Conservation (phyloP, 2,329 filamentous ascomycete genomes). For the Albifimbria verrucaria region DNA sequence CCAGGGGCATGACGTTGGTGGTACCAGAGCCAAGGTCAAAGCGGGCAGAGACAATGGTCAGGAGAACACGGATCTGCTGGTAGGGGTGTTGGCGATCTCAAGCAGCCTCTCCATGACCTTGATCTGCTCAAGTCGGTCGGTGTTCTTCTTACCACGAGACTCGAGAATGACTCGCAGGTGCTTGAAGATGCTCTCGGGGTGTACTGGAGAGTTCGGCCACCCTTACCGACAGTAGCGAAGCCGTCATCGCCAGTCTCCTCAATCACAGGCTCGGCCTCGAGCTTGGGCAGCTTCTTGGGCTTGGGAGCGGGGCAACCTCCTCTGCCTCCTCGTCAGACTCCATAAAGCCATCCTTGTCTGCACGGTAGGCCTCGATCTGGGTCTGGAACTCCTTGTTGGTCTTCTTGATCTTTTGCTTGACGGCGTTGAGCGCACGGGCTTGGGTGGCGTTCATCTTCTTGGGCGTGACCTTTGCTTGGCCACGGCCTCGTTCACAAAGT, state of each 20-base stretch:
- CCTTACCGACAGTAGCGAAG: conserved; percentile 84
- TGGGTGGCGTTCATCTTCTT: conserved; percentile 99
- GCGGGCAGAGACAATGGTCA: conserved; percentile 87
- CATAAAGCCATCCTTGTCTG: conserved; percentile 84
- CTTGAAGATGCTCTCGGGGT: conserved; percentile 98
- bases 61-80: conserved; percentile 86
- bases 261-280: conserved; percentile 45
- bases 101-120: conserved; percentile 94
- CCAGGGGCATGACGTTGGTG: conserved; percentile 80
- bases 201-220: conserved; percentile 84
- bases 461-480: conserved; percentile 88
- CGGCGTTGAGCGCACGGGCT: conserved; percentile 88
- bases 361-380: conserved; percentile 83
- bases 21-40: conserved; percentile 86
- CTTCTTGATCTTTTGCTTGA: conserved; percentile 98
- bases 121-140: conserved; percentile 91
- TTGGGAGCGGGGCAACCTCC: conserved; percentile 48
- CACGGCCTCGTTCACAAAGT: conserved; percentile 88
- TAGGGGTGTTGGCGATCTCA: conserved; percentile 90
- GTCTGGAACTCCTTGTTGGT: conserved; percentile 92
- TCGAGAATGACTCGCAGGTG: conserved; percentile 91
- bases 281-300: conserved; percentile 28
- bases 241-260: conserved; percentile 74
- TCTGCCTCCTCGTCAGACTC: conserved; percentile 77
- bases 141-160: conserved; percentile 98